These are phyloP conservation scores for Aspergillus funiculosus DNA, from an alignment of 495 filamentous ascomycete species.

Conservation along the genomic window DNA sequence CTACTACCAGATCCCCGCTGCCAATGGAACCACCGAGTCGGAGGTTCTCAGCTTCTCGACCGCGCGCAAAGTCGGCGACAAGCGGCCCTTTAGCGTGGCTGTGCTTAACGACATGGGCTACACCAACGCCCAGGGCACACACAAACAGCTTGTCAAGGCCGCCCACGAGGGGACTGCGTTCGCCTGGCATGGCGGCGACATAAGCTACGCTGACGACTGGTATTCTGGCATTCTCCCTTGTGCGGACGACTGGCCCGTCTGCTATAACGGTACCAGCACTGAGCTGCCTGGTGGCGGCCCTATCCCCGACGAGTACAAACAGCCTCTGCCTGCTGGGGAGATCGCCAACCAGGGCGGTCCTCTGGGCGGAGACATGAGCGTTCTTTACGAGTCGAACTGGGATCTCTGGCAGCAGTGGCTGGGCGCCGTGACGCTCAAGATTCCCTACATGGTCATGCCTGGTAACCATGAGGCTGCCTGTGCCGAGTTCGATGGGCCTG, in stretches of 20 bases:
- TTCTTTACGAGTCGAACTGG: conserved; percentile 46
- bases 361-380: conserved; percentile 37
- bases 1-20: conserved; percentile 16
- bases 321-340: conserved; percentile 43
- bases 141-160: conserved; percentile 35
- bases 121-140: conserved; percentile 44
- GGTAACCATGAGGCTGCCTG: conserved; percentile 16
- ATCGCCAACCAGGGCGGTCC: conserved; percentile 39
- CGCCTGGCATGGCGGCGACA: conserved; percentile 48
- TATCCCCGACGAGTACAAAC: conserved; percentile 34
- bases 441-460: conserved; percentile 15
- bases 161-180: conserved; percentile 38
- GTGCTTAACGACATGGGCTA: conserved; percentile 48
- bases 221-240: conserved; percentile 48
- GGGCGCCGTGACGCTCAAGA: conserved; percentile 34
- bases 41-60: conserved; percentile 33
- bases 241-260: conserved; percentile 44
- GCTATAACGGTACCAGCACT: conserved; percentile 46
- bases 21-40: conserved; percentile 30
- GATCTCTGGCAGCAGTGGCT: conserved; percentile 48
- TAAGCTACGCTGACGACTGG: conserved; percentile 37
- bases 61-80: conserved; percentile 35
- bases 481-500: conserved; percentile 46
- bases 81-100: conserved; percentile 27
- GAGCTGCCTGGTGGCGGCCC: conserved; percentile 16